A percentile compares a stretch with the other conserved stretches of the same genome.
Evolutionary conservation across 2,329 filamentous ascomycete species (phyloP).

Genomic region (Apiospora arundinis): DNA sequence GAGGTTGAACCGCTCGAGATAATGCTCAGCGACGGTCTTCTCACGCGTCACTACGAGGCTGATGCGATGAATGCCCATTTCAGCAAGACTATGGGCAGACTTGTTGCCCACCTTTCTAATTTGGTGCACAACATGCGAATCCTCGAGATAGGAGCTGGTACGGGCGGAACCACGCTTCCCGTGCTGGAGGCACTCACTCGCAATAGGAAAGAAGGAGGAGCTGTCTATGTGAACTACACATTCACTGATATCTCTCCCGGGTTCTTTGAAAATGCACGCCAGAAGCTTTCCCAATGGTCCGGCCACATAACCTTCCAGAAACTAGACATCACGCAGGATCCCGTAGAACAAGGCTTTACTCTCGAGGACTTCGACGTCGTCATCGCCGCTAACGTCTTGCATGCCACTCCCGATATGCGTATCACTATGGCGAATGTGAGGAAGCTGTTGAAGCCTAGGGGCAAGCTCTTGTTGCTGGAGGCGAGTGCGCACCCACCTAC

Average conservation of each 20-base stretch:
- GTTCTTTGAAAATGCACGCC: slow-evolving; percentile 45
- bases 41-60: slow-evolving; percentile 30
- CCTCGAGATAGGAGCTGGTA: slow-evolving; percentile 30
- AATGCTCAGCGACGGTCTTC: slow-evolving; percentile 37
- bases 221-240: slow-evolving; percentile 38
- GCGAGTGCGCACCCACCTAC: slow-evolving; percentile 7
- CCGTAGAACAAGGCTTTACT: slow-evolving; percentile 30
- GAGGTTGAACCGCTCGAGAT: slow-evolving; percentile 36
- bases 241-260: slow-evolving; percentile 50
- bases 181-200: slow-evolving; percentile 35
- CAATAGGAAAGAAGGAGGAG: slow-evolving; percentile 22
- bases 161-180: slow-evolving; percentile 27
- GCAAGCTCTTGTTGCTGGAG: slow-evolving; percentile 27
- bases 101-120: slow-evolving; percentile 27
- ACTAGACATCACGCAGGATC: slow-evolving; percentile 16
- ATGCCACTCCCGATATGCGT: slow-evolving; percentile 31
- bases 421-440: slow-evolving; percentile 30
- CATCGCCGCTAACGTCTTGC: slow-evolving; percentile 31
- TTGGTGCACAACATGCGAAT: slow-evolving; percentile 25
- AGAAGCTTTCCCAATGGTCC: slow-evolving; percentile 21
- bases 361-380: slow-evolving; percentile 27
- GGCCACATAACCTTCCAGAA: slow-evolving; percentile 12
- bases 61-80: slow-evolving; percentile 25
- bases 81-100: slow-evolving; percentile 23
- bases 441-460: slow-evolving; percentile 31